These are phyloP conservation scores for Pascua guehoae DNA, from an alignment of 1,284 basidiomycete species.

Conservation along the genomic window DNA sequence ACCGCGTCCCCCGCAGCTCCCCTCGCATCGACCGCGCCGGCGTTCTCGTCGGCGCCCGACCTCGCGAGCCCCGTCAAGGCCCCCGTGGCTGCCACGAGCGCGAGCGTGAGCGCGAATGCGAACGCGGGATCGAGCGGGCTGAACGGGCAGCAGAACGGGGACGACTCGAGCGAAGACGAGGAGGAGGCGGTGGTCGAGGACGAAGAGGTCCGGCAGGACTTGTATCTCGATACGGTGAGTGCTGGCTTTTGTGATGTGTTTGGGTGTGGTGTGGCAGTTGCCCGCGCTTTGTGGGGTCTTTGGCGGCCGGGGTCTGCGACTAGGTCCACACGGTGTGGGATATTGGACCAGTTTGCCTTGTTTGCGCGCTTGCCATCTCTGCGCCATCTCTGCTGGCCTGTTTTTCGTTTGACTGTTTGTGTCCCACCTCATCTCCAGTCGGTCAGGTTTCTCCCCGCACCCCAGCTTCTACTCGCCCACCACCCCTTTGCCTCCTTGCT, in stretches of 20 bases:
- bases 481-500: conserved; percentile 8
- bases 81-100: no score
- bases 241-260: not conserved
- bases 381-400: not conserved
- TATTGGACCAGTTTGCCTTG: no score
- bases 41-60: no score
- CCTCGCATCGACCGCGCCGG: not conserved
- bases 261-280: no score
- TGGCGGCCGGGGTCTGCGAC: no score
- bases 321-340: no score
- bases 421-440: not conserved
- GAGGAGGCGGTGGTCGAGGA: conserved; percentile 44
- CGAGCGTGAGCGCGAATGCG: no score
- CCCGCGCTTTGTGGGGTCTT: no score
- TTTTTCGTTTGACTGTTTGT: not conserved
- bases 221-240: conserved; percentile 91
- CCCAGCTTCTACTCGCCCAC: not conserved
- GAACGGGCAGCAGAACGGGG: conserved; percentile 2
- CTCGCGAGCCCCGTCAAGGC: no score
- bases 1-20: conserved; percentile 3
- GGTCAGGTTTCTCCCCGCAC: no score
- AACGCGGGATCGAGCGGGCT: not conserved
- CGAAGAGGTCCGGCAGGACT: conserved; percentile 64
- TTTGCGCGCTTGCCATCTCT: no score
- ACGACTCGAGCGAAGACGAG: conserved; percentile 50